Percentiles rank a stretch among this genome's conserved stretches.
Conservation (phyloP, 106 monocot species). For the Iris macrosiphon region DNA sequence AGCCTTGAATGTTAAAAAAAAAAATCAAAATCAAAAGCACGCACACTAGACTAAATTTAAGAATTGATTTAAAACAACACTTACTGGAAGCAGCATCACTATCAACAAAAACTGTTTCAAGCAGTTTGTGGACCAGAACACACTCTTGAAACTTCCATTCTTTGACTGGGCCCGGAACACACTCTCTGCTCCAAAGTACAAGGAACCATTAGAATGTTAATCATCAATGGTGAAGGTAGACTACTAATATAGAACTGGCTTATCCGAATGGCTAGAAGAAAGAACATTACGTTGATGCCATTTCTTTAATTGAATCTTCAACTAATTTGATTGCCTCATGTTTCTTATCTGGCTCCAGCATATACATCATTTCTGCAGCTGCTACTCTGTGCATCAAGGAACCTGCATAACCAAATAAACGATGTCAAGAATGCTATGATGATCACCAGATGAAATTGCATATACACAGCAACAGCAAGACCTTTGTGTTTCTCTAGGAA, state of each 20-base stretch:
- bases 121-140: constrained; percentile 65
- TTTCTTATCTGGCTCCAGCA: constrained; percentile 71
- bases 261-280: neutral
- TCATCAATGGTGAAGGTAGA: neutral
- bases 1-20: no score
- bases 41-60: no score
- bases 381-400: constrained; percentile 93
- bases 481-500: constrained; percentile 82
- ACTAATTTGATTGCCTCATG: constrained; percentile 75
- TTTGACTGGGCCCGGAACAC: constrained; percentile 35
- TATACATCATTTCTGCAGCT: constrained; percentile 77
- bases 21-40: no score
- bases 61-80: constrained; percentile 1
- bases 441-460: neutral
- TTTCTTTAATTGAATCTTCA: constrained; percentile 55
- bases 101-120: constrained; percentile 52
- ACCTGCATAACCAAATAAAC: constrained; percentile 31
- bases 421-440: neutral
- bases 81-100: constrained; percentile 68
- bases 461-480: constrained; percentile 9
- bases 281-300: constrained; percentile 15
- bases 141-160: constrained; percentile 76
- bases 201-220: neutral
- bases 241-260: neutral
- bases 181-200: constrained; percentile 30